Evolutionary conservation across 106 monocot genomes (phyloP).

Genomic region (Chionographis japonica): DNA sequence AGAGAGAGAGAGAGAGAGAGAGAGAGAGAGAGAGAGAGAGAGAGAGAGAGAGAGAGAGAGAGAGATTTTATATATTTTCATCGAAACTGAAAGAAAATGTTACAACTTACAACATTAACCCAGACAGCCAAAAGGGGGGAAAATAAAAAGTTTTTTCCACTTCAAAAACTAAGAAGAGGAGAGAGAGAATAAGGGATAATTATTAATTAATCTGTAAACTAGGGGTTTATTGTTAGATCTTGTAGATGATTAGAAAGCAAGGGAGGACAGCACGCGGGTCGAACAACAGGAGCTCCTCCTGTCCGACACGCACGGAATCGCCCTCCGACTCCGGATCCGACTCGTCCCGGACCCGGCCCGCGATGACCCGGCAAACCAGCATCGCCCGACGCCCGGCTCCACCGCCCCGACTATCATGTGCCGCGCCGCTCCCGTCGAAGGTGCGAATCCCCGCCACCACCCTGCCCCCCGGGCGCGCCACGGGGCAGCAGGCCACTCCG

Average conservation of each 20-base stretch:
- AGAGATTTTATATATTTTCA: too few relatives aligned
- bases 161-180: too few relatives aligned
- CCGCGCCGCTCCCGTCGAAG: conserved; percentile 17
- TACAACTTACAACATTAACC: too few relatives aligned
- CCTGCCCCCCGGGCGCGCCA: too few relatives aligned
- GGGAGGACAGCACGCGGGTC: conserved; percentile 30
- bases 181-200: too few relatives aligned
- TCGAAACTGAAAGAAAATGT: too few relatives aligned
- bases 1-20: too few relatives aligned
- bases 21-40: too few relatives aligned
- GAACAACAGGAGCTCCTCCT: conserved; percentile 26
- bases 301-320: conserved; percentile 17
- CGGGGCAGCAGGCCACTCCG: neutral
- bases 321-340: neutral
- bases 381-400: conserved; percentile 20
- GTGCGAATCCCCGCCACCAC: conserved; percentile 7
- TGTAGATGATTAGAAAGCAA: conserved; percentile 43
- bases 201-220: too few relatives aligned
- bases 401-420: conserved; percentile 16
- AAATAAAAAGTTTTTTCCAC: too few relatives aligned
- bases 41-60: too few relatives aligned
- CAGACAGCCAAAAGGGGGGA: too few relatives aligned
- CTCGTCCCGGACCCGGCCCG: conserved; percentile 21
- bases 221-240: neutral
- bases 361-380: conserved; percentile 39